phyloP scores from a whole-genome alignment of 2,329 filamentous ascomycete genomes.

The Exutisphaerella laricina region DNA sequence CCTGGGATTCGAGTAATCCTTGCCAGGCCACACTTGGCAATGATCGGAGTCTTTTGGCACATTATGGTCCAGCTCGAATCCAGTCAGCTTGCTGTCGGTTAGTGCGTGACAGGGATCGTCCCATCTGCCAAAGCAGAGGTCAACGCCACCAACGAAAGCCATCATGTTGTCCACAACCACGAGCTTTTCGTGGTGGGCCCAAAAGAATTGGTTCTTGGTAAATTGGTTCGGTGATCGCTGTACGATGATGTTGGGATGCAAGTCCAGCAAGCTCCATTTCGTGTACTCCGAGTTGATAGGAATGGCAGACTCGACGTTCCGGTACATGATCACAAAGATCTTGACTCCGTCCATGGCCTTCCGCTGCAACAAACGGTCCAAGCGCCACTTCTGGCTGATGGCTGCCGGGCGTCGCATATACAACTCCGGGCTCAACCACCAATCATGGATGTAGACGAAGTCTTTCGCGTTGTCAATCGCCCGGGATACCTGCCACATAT shows the following conservation, averaged over 20 bases:
- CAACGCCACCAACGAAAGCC: constrained; percentile 91
- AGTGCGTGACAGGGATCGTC: constrained; percentile 90
- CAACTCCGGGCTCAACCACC: constrained; percentile 95
- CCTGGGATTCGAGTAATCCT: constrained; percentile 95
- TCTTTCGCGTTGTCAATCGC: constrained; percentile 96
- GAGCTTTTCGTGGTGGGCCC: constrained; percentile 98
- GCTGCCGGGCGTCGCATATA: constrained; percentile 91
- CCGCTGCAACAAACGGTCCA: constrained; percentile 85
- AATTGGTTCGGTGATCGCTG: constrained; percentile 96
- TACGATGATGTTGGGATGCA: constrained; percentile 94
- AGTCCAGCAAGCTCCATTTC: constrained; percentile 88
- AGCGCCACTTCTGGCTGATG: constrained; percentile 96
- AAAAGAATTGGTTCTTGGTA: constrained; percentile 99
- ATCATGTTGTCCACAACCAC: constrained; percentile 94
- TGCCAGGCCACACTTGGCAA: constrained; percentile 93
- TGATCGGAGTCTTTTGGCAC: constrained; percentile 83
- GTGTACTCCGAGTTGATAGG: constrained; percentile 98
- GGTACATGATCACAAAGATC: constrained; percentile 94
- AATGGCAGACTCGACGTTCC: constrained; percentile 94
- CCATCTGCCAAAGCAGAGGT: constrained; percentile 96
- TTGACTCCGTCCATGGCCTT: constrained; percentile 96
- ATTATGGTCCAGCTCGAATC: constrained; percentile 71
- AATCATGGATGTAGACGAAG: constrained; percentile 98
- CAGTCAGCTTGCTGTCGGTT: constrained; percentile 88
- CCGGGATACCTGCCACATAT: constrained; percentile 99